phyloP scores from a whole-genome alignment of 176 grass and related monocot species.

The Metroxylon sagu region DNA sequence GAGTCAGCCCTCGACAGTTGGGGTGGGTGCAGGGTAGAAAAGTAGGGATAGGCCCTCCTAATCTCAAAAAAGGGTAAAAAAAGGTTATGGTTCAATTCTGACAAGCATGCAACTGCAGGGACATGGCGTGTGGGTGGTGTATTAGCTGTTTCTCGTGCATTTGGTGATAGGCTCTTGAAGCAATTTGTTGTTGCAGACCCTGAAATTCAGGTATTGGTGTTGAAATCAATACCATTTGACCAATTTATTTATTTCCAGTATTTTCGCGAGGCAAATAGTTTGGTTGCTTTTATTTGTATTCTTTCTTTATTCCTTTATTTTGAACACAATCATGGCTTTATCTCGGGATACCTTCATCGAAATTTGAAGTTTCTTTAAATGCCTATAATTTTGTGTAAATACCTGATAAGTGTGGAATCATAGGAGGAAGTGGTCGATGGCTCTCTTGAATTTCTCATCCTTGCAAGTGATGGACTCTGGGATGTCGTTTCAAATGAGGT shows the following conservation, averaged over 20 bases:
- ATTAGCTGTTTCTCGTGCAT: slow-evolving; percentile 19
- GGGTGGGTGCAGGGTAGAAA: no score
- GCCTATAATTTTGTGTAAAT: neutral
- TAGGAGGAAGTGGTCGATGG: slow-evolving; percentile 11
- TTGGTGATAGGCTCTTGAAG: slow-evolving; percentile 22
- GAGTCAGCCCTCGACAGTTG: neutral
- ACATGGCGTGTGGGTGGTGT: slow-evolving; percentile 19
- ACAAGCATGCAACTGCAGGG: neutral
- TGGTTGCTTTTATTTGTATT: no score
- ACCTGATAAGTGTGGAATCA: no score
- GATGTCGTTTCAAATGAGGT: slow-evolving; percentile 20
- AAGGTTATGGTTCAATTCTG: neutral
- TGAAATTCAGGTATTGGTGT: slow-evolving; percentile 1
- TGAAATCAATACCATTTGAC: neutral
- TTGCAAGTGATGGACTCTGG: slow-evolving; percentile 21
- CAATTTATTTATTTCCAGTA: no score
- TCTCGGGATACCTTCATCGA: neutral
- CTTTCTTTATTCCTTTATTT: neutral
- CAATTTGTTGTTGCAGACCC: slow-evolving; percentile 16
- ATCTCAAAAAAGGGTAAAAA: no score
- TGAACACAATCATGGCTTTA: neutral
- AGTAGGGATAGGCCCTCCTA: no score
- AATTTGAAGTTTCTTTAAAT: neutral
- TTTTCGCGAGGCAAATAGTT: no score
- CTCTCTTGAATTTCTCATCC: slow-evolving; percentile 13